Percentiles rank a stretch among this genome's conserved stretches.
phyloP scores from a whole-genome alignment of 2,329 filamentous ascomycete genomes.

The Botryosphaeria dothidea region DNA sequence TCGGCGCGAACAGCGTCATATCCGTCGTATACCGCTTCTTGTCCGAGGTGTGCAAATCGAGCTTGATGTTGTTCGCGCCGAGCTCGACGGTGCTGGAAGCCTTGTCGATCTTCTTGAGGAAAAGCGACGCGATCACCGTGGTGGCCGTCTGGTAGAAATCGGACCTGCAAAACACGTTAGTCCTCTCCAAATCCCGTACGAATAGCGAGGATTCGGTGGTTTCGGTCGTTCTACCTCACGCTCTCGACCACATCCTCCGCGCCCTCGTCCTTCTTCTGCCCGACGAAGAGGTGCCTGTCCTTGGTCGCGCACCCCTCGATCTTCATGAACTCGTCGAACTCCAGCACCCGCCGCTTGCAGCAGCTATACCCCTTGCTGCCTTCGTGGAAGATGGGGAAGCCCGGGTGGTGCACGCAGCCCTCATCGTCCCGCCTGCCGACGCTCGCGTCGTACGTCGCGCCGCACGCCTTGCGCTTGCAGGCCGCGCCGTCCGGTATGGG shows the following conservation, averaged over 20 bases:
- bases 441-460: slow-evolving; percentile 39
- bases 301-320: slow-evolving; percentile 89
- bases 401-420: slow-evolving; percentile 85
- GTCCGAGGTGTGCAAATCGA: slow-evolving; percentile 87
- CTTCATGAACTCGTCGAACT: slow-evolving; percentile 98
- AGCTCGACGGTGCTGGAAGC: slow-evolving; percentile 73
- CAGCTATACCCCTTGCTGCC: slow-evolving; percentile 97
- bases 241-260: slow-evolving; percentile 76
- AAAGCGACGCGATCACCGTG: slow-evolving; percentile 86
- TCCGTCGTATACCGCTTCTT: slow-evolving; percentile 76
- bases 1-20: slow-evolving; percentile 73
- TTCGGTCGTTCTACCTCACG: slow-evolving; percentile 61
- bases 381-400: slow-evolving; percentile 92
- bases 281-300: slow-evolving; percentile 79
- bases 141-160: slow-evolving; percentile 94
- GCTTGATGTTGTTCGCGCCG: slow-evolving; percentile 59
- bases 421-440: slow-evolving; percentile 59
- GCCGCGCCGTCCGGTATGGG: slow-evolving; percentile 72
- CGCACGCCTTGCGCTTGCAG: slow-evolving; percentile 79
- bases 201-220: background rate
- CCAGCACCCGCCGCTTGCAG: slow-evolving; percentile 91
- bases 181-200: background rate
- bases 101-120: slow-evolving; percentile 96
- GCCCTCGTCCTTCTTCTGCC: slow-evolving; percentile 60
- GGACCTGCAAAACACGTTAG: slow-evolving; percentile 50